Base-by-base conservation (phyloP, 768 basidiomycete genomes). In the Trametes elegans region DNA sequence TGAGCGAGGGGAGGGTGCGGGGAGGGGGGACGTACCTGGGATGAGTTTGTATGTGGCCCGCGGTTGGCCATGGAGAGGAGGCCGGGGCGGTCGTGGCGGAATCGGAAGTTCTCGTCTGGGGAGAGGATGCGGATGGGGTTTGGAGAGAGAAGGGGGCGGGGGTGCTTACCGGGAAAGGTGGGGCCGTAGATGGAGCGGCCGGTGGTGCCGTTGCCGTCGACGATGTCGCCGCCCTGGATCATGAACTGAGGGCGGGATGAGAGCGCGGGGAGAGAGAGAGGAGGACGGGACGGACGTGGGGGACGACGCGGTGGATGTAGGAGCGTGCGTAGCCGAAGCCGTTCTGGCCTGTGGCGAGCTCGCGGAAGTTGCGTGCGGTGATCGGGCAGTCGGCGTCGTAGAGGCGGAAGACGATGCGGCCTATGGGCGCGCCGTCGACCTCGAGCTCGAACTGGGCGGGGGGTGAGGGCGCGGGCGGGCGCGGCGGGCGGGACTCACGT, bases 351-450 rank as follows among this genome's bases (percentile, higher is more conserved):
- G 84, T 82, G 7, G 85, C 82, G 41, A 94, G 78, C 66, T 88
- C 85, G 49, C 91, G 85, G 75, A 93, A 94, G 76, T 93, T 93
- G 45, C 71, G 73, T 3, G 88, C 70, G 10, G 93, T 94, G 70
- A 79, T 82, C 49, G 93, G 93, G n/a, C 91, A 90, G 16, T 80
- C 76, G 51, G 86, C 81, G 70, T 93, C 90, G 71, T 80, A 92
- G 38, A 95, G 80, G 70, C 88, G 84, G 81, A 95, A 91, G 24
- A 85, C 78, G 61, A 95, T 82, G 40, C 87, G 83, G 21, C 89
- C 90, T 0, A 80, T 73, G 3, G 83, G 80, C 42, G 77, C 66
- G 14, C 71, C 70, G 69, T 82, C 77, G 68, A 93, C 86, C 2
- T 76, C 70, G 55, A 89, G 65, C 50, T 88, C 81, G 59, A 88